Evolutionary conservation across 2,329 filamentous ascomycete genomes (phyloP), one percentile per base, ranked within the genome.

Genomic region (Exophiala dermatitidis): DNA sequence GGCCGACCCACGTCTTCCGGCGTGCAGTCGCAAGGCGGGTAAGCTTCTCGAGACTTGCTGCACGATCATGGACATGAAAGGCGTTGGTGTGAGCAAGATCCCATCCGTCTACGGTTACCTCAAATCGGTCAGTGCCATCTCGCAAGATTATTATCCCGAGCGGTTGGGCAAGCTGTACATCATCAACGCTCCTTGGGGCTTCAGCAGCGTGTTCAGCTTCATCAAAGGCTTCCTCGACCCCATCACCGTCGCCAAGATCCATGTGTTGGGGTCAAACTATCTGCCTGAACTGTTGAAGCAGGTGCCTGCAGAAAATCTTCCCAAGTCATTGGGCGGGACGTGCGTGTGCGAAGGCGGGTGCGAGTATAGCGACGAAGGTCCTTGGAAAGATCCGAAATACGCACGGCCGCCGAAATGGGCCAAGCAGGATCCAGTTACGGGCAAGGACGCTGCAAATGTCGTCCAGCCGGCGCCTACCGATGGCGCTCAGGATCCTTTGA

Each of bases 61-160:
- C 83, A 91, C 88, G 60, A 90, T 98, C 74, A 93, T 97, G 85
- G 93, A 98, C 73, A 80, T 96, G 71, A 95, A 95, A 77, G 90
- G 90, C 58, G 90, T 98, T 28, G 88, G 88, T 54, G 74, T 97
- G 64, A 79, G 78, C 69, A 93, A 86, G 73, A 84, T 88, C 41
- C 80, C 83, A 58, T 85, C 86, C 57, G 91, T 96, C 54, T 95
- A 94, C 77, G 80, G 82, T 50, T 97, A 96, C 76, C 81, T 98
- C 63, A 82, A 82, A 66, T 81, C 86, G 69, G 90, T 89, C 43
- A 93, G 89, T 33, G 84, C 77, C 69, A 88, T 98, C 74, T 95
- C 88, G 61, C 93, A 97, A 75, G 95, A 97, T 81, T 95, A 97
- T 82, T 98, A 98, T 76, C 93, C 93, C 5, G 93, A 98, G 79